Conservation (phyloP, 192 early-diverging fungal genomes). For the Kappamyces sp. region DNA sequence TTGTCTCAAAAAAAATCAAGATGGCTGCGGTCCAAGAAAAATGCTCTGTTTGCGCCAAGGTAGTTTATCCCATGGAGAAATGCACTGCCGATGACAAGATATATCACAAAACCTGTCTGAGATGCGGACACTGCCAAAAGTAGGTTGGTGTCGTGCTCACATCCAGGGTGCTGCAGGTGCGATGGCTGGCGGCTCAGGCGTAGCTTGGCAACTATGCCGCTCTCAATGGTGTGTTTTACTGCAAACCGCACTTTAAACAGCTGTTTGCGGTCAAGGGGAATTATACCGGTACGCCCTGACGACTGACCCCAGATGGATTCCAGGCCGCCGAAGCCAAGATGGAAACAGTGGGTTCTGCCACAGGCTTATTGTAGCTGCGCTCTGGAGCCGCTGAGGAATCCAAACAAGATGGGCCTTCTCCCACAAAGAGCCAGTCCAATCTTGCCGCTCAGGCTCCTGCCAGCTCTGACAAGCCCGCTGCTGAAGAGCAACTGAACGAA, state of each 20-base stretch:
- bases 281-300: slow-evolving; percentile 26
- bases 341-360: background rate
- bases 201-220: slow-evolving; percentile 21
- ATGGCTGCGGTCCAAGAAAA: background rate
- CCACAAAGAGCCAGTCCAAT: background rate
- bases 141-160: background rate
- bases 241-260: slow-evolving; percentile 44
- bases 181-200: background rate
- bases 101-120: slow-evolving; percentile 17
- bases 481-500: slow-evolving; percentile 4
- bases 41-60: slow-evolving; percentile 16
- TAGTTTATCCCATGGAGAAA: slow-evolving; percentile 21
- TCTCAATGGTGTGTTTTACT: slow-evolving; percentile 18
- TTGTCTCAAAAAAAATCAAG: slow-evolving; percentile 2
- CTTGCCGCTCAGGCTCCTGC: background rate
- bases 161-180: background rate
- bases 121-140: slow-evolving; percentile 19
- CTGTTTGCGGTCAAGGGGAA: slow-evolving; percentile 54
- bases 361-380: background rate
- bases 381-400: background rate
- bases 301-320: slow-evolving; percentile 31
- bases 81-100: slow-evolving; percentile 18
- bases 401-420: background rate
- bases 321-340: slow-evolving; percentile 32
- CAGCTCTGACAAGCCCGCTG: background rate